phyloP scores from a whole-genome alignment of 192 early-diverging fungal species.

The Backusella macrospora region DNA sequence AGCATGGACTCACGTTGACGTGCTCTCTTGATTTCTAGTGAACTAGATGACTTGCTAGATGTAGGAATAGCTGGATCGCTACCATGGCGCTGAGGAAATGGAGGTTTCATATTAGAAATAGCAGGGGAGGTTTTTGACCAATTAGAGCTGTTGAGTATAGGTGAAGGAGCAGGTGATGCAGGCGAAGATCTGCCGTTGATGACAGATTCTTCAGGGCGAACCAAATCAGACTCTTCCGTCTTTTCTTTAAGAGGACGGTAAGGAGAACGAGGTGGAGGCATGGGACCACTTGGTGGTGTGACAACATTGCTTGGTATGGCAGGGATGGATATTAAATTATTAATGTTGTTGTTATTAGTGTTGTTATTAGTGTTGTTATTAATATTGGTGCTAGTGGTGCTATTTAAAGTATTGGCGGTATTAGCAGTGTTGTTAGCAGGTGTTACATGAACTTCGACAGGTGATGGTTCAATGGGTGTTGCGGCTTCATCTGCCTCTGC shows the following conservation, averaged over 20 bases:
- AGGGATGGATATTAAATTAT: neutral
- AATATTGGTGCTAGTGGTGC: neutral
- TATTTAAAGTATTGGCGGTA: neutral
- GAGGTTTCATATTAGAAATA: neutral
- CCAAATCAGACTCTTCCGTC: neutral
- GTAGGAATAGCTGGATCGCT: conserved; percentile 7
- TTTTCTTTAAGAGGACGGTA: conserved; percentile 30
- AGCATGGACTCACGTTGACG: conserved; percentile 26
- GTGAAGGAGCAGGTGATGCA: neutral
- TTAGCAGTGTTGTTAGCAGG: neutral
- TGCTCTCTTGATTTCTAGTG: neutral
- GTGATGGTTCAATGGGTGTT: neutral
- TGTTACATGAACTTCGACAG: neutral
- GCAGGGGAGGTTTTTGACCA: neutral
- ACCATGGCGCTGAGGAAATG: neutral
- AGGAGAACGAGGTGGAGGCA: conserved; percentile 33
- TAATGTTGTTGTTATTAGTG: neutral
- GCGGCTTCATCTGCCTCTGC: neutral
- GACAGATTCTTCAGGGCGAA: conserved; percentile 17
- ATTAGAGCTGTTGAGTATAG: neutral
- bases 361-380: neutral
- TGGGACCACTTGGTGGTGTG: conserved; percentile 7
- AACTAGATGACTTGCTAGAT: neutral
- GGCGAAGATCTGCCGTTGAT: neutral
- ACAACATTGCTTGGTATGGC: conserved; percentile 12